Evolutionary conservation across 805 yeast genomes (phyloP).

Genomic region (Tetrapisispora namnaoensis): DNA sequence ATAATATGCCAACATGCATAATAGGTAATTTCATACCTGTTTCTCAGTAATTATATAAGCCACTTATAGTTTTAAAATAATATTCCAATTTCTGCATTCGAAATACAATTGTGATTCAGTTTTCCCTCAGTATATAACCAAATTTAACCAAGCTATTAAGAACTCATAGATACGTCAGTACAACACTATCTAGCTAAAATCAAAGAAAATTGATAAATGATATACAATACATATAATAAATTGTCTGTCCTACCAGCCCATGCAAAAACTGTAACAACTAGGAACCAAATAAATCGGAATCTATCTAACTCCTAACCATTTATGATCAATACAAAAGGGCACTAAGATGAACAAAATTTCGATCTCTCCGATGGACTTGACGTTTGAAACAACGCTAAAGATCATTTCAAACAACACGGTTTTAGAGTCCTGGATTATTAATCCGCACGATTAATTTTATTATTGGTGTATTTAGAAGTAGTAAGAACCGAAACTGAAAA

Average conservation of each 20-base stretch:
- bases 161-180: too few species aligned
- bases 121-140: too few species aligned
- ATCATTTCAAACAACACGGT: constrained; percentile 58
- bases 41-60: constrained; percentile 6
- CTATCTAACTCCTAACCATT: not conserved
- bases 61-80: too few species aligned
- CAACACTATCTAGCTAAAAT: too few species aligned
- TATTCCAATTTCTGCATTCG: not conserved
- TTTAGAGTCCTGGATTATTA: constrained; percentile 53
- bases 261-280: constrained; percentile 20
- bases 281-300: not conserved
- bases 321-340: constrained; percentile 41
- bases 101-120: too few species aligned
- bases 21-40: constrained; percentile 93
- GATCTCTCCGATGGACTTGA: constrained; percentile 64
- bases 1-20: constrained; percentile 91
- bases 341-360: constrained; percentile 48
- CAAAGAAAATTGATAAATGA: too few species aligned
- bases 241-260: constrained; percentile 69
- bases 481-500: not conserved
- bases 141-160: too few species aligned
- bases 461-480: too few species aligned
- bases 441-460: constrained; percentile 47
- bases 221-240: constrained; percentile 13
- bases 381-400: constrained; percentile 36